phyloP scores from a whole-genome alignment of 495 filamentous ascomycete species.

The Neurospora cerealis region DNA sequence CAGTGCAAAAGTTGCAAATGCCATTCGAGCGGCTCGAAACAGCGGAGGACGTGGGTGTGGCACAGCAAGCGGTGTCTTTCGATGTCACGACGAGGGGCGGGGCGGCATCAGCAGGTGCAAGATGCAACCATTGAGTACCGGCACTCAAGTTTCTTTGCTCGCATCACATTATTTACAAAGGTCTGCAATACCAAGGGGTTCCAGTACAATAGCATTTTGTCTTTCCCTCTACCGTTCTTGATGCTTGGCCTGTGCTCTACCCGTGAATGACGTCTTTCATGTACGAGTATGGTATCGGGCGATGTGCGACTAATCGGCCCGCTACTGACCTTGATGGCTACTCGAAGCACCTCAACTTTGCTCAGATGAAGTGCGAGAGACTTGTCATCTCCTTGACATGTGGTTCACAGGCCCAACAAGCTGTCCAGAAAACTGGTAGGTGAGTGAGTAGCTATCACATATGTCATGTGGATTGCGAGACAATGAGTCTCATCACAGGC shows the following conservation, averaged over 20 bases:
- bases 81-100: not conserved
- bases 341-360: not conserved
- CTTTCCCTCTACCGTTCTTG: not conserved
- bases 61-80: not conserved
- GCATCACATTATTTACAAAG: not conserved
- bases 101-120: not conserved
- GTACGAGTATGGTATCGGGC: not conserved
- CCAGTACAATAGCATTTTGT: not conserved
- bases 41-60: not conserved
- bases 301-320: not conserved
- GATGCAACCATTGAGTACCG: not conserved
- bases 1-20: not conserved
- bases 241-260: not conserved
- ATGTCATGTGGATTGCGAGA: not conserved
- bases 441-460: not conserved
- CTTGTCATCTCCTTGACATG: not conserved
- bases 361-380: not conserved
- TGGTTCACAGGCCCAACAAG: not conserved
- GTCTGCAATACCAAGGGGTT: not conserved
- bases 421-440: not conserved
- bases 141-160: not conserved
- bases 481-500: not conserved
- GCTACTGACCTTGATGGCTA: not conserved
- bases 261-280: not conserved
- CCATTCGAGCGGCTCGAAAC: not conserved